Evolutionary conservation across 352 stramenopile species (phyloP), one percentile per base, ranked within the genome.

Genomic region (Hyaloperonospora arabidopsidis): DNA sequence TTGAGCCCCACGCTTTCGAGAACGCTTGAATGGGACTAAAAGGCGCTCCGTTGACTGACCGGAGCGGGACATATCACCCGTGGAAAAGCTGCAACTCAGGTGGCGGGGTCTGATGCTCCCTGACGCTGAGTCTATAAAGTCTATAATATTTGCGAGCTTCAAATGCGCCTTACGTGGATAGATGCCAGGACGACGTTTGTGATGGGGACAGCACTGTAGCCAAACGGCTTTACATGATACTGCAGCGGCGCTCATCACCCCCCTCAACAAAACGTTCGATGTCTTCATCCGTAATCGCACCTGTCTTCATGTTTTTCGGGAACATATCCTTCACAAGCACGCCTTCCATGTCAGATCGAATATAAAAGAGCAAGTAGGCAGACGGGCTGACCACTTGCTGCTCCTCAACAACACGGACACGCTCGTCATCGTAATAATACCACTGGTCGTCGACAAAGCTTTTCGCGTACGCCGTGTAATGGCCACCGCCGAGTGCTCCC

Each of bases 351-450:
- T 96, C 87, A 5, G 86, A 92, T 32, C 86, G 79, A 34, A 96
- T 57, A 61, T 96, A 97, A 57, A 97, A 97, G 7, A 97, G 74
- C 58, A 97, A 68, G 67, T 97, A 97, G 19, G 88, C 86, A 0
- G 84, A 88, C 25, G 83, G 68, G 17, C 68, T 93, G 18, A 95
- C 79, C 23, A 95, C 74, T 56, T 94, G 87, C 44, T 77, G 74
- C 45, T 94, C 86, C 57, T 93, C 83, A 1, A 96, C 75, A 10
- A 93, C 70, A 49, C 84, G 80, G 29, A 93, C 84, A 28, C 84
- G 82, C 64, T 93, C 82, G 56, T 95, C 86, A 58, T 95, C 86
- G 57, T 93, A 95, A 61, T 86, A 93, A 46, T 94, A 94, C 86
- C 86, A 95, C 63, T 95, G 84, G 40, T 89, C 81, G 45, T 93